A percentile compares a stretch with the other conserved stretches of the same genome.
Conservation (phyloP, 2,329 filamentous ascomycete genomes). For the Epichloe coenophiala region DNA sequence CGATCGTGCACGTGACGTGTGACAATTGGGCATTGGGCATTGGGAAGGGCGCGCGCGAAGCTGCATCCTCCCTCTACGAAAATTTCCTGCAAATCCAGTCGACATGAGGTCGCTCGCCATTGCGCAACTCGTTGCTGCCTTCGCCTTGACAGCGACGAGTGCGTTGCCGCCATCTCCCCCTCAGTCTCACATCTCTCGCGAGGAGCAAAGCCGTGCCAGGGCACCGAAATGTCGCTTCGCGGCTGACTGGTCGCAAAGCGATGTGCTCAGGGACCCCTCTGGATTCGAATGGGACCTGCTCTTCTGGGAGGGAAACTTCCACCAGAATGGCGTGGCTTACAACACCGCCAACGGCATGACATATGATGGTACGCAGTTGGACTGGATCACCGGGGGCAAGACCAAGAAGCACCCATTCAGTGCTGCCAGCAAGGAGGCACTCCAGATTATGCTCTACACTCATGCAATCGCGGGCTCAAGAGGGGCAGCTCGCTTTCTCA, state of each 20-base stretch:
- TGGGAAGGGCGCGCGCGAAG: no score
- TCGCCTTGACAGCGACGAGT: neutral
- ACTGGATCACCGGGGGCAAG: constrained; percentile 22
- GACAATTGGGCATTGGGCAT: no score
- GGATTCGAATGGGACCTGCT: constrained; percentile 23
- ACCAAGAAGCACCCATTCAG: constrained; percentile 25
- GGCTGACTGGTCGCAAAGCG: constrained; percentile 15
- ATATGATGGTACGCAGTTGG: constrained; percentile 25
- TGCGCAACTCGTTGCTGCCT: neutral
- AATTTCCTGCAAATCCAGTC: no score
- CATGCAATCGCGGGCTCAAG: constrained; percentile 24
- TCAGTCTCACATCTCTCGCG: neutral
- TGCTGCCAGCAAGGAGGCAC: constrained; percentile 25
- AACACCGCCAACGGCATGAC: constrained; percentile 28
- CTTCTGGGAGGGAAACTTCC: constrained; percentile 31
- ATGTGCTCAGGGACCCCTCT: constrained; percentile 16
- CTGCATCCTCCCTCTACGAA: no score
- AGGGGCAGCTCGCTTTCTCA: constrained; percentile 25
- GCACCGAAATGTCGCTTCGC: constrained; percentile 18
- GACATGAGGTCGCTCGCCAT: neutral
- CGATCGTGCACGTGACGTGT: no score
- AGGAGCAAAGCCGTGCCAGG: neutral
- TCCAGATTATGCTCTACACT: constrained; percentile 30
- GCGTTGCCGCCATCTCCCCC: neutral
- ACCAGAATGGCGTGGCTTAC: constrained; percentile 26